Base-by-base conservation (phyloP, 257 asterid species). In the Hygrophila difformis region DNA sequence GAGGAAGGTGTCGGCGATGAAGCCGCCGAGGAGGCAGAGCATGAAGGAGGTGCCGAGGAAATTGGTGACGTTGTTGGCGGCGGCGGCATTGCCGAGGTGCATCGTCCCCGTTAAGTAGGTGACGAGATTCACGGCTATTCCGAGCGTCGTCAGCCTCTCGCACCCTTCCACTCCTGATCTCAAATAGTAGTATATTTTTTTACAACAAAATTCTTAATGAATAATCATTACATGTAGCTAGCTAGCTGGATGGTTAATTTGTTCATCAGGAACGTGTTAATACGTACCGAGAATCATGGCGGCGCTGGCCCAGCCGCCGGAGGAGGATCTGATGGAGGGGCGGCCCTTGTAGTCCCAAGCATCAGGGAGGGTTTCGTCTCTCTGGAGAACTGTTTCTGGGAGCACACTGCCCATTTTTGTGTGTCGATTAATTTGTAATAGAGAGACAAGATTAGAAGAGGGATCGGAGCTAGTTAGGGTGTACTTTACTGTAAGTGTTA, bases 281-380 rank as follows among this genome's bases (percentile, higher is more conserved):
- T n/a, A n/a, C n/a, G n/a, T n/a, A n/a, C 96, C 93, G 39, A 87
- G 72, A 71, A 87, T 87, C 93, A 80, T 87, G 75, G 94, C 94
- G 23, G 97, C 78, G 16, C 76, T 59, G 15, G 62, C 17, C 97
- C 97, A 87, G 37, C 97, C 91, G 20, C 97, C 97, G 53, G 94
- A 70, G 53, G 77, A 40, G 70, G 97, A 79, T 21, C 45, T 63
- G 24, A 63, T 15, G 35, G 94, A 71, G 39, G 75, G 69, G 19
- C 76, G 81, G 57, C 97, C 94, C 59, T 77, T 83, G 71, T 66
- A 87, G 71, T 87, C 93, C 93, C 85, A 82, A 13, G 93, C 85
- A 58, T 87, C 94, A 1, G 63, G 69, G 54, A 87, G 76, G 37
- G 37, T 33, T 33, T 33, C 37, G 10, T 9, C 12, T 12, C 3